Evolutionary conservation across 768 basidiomycete species (phyloP).

Genomic region (Russula compacta): DNA sequence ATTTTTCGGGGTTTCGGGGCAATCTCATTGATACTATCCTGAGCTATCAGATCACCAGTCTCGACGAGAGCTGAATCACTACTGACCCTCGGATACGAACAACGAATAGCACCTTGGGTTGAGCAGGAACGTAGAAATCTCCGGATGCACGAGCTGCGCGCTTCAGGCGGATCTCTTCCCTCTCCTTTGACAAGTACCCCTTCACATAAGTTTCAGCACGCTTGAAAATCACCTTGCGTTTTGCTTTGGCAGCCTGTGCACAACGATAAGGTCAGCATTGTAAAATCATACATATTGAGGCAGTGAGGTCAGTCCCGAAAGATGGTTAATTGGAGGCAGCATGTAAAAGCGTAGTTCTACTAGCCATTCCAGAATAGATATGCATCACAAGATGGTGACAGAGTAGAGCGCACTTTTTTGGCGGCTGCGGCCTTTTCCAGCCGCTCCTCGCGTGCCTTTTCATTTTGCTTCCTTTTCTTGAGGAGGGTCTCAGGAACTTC

Average conservation of each 20-base stretch:
- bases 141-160: conserved; percentile 84
- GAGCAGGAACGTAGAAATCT: conserved; percentile 95
- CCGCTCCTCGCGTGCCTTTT: conserved; percentile 93
- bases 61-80: conserved; percentile 2
- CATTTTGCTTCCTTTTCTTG: conserved; percentile 98
- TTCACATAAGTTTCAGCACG: conserved; percentile 97
- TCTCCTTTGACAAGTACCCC: conserved; percentile 88
- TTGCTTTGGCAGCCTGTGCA: conserved; percentile 73
- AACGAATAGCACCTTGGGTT: conserved; percentile 97
- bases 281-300: conserved; percentile 19
- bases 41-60: conserved; percentile 7
- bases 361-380: conserved; percentile 77
- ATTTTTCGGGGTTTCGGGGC: conserved; percentile 99
- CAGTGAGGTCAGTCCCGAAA: conserved; percentile 72
- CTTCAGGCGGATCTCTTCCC: conserved; percentile 93
- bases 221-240: conserved; percentile 98
- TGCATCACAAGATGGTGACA: conserved; percentile 57
- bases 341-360: conserved; percentile 44
- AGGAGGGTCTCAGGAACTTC: conserved; percentile 99
- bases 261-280: conserved; percentile 13
- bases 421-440: conserved; percentile 74
- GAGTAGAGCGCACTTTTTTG: conserved; percentile 62
- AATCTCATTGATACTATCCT: conserved; percentile 92
- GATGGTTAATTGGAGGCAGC: conserved; percentile 89
- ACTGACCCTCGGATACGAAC: conserved; percentile 93